These are phyloP conservation scores for Wickerhamomyces sp. DNA, from an alignment of 1,139 yeast species.

Conservation along the genomic window DNA sequence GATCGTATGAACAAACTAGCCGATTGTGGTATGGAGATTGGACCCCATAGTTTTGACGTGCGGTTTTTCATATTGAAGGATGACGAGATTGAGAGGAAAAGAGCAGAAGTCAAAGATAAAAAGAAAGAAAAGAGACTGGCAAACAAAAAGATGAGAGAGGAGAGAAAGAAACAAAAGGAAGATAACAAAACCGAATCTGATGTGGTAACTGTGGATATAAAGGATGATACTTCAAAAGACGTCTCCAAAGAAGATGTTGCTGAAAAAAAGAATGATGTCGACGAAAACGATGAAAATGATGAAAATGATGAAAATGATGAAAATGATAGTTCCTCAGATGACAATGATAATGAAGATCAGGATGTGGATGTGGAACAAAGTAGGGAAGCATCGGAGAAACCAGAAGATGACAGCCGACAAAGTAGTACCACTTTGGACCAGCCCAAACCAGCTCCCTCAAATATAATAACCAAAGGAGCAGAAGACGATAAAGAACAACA, in stretches of 20 bases:
- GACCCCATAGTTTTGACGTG: constrained; percentile 80
- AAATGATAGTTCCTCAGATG: constrained; percentile 4
- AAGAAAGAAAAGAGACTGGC: constrained; percentile 33
- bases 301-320: constrained; percentile 4
- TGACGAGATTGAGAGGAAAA: constrained; percentile 41
- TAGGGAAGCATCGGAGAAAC: constrained; percentile 9
- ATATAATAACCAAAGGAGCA: too few relatives aligned
- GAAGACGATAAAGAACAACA: constrained; percentile 14
- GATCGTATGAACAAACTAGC: constrained; percentile 89
- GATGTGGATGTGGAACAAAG: constrained; percentile 18
- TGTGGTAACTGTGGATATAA: too few relatives aligned
- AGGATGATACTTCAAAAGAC: too few relatives aligned
- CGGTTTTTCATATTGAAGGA: constrained; percentile 80
- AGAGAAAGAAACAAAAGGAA: constrained; percentile 27
- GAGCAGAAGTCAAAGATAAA: constrained; percentile 31
- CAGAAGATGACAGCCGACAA: neutral
- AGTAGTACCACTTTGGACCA: neutral
- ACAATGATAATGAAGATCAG: constrained; percentile 15
- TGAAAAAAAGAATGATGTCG: constrained; percentile 21
- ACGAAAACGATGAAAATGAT: constrained; percentile 17
- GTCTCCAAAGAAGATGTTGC: too few relatives aligned
- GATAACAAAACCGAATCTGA: constrained; percentile 19
- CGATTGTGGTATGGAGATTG: constrained; percentile 67
- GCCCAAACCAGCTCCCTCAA: constrained; percentile 1
- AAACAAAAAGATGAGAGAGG: constrained; percentile 33